phyloP scores from a whole-genome alignment of 2,329 filamentous ascomycete genomes.

The Pyrenochaeta sp. region DNA sequence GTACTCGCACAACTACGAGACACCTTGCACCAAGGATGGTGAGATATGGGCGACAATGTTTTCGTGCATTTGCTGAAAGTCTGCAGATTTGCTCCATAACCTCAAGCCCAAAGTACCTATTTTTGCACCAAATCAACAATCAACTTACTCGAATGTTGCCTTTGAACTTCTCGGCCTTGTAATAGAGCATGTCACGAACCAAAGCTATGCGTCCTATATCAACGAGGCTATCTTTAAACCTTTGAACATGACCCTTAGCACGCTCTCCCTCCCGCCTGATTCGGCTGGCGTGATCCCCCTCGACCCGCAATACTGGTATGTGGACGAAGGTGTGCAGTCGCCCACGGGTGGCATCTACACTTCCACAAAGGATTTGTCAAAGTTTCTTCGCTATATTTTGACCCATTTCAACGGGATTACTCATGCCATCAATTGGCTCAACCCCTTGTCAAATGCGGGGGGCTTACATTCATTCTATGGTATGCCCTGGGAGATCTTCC shows the following conservation, averaged over 20 bases:
- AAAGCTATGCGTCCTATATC: slow-evolving; percentile 50
- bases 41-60: not conserved
- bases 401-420: slow-evolving; percentile 52
- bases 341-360: slow-evolving; percentile 57
- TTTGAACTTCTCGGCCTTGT: slow-evolving; percentile 53
- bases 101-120: slow-evolving; percentile 43
- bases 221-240: slow-evolving; percentile 49
- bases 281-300: slow-evolving; percentile 50
- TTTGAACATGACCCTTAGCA: slow-evolving; percentile 40
- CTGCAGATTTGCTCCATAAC: slow-evolving; percentile 40
- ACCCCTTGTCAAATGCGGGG: slow-evolving; percentile 48
- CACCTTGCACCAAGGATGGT: slow-evolving; percentile 36
- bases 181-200: slow-evolving; percentile 47
- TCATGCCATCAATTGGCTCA: slow-evolving; percentile 53
- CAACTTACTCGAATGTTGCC: slow-evolving; percentile 52
- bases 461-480: slow-evolving; percentile 53
- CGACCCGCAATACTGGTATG: slow-evolving; percentile 49
- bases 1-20: slow-evolving; percentile 39
- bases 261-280: slow-evolving; percentile 38
- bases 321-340: slow-evolving; percentile 51
- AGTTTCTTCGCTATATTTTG: slow-evolving; percentile 53
- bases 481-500: slow-evolving; percentile 58
- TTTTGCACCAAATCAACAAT: slow-evolving; percentile 53
- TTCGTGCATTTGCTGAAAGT: slow-evolving; percentile 7
- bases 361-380: slow-evolving; percentile 51